Evolutionary conservation across 495 filamentous ascomycete species (phyloP), one percentile per base, ranked within the genome.

Genomic region (Parmelia sp.): DNA sequence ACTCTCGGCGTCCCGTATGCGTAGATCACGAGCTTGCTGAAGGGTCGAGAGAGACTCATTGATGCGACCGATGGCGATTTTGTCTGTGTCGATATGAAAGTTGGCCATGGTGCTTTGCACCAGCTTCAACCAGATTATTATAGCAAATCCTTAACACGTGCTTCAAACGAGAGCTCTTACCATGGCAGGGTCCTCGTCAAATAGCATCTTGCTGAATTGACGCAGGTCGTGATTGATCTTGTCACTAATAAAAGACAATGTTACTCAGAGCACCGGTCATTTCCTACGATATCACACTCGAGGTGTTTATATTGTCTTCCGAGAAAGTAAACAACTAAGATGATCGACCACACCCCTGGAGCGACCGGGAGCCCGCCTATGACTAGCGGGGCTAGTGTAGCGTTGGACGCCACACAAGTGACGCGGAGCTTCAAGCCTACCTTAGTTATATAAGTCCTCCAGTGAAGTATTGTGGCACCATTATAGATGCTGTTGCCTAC

Each of bases 31-130:
- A 63, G 89, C 87, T 69, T 90, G 84, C 65, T 90, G 83, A 17
- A 97, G 83, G 0, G 88, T 85, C 9, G 85, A 82, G 64, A 97
- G 83, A 3, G 90, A 92, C 76, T 89, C 87, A 76, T 86, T 84
- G 73, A 97, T 90, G 73, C 93, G 90, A n/a, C 88, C 80, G 57
- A 97, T 84, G 70, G 89, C 88, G 74, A 86, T 79, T 69, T 89
- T 92, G 80, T 98, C 94, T 4, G 89, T 88, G 51, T 84, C 78
- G 73, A 91, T 96, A 78, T 96, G 93, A 84, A 98, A 98, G 80
- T 97, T 96, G 60, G 84, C 81, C 74, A 93, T 86, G 27, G 91
- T 95, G 76, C 93, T 87, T 74, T 86, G 81, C 75, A 97, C 96
- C 71, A 97, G 88, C 89, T 94, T 71, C 19, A 45, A 65, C 40